These are phyloP conservation scores for Exsudoporus floridanus DNA, from an alignment of 1,284 basidiomycete genomes.

Conservation along the genomic window DNA sequence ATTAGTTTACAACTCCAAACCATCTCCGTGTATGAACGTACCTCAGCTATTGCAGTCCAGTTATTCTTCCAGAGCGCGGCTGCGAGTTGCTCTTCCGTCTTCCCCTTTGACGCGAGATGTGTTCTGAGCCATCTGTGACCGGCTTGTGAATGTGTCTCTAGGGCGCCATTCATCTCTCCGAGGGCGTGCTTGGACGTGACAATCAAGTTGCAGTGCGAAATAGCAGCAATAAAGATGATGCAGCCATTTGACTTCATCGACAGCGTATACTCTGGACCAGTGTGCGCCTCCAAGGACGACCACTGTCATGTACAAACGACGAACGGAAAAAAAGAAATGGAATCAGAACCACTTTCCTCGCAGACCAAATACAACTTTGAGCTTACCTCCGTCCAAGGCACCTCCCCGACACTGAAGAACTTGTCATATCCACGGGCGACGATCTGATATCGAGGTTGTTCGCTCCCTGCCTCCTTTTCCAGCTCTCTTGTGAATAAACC, in stretches of 20 bases:
- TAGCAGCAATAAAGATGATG: constrained; percentile 93
- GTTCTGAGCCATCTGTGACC: constrained; percentile 82
- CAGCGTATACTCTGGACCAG: constrained; percentile 80
- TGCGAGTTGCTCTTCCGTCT: constrained; percentile 77
- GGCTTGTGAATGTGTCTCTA: constrained; percentile 69
- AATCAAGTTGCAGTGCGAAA: constrained; percentile 74
- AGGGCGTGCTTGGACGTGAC: constrained; percentile 93
- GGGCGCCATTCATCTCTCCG: constrained; percentile 47
- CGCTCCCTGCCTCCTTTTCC: constrained; percentile 18
- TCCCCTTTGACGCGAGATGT: constrained; percentile 66
- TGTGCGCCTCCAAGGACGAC: constrained; percentile 71
- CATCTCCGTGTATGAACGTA: constrained; percentile 35
- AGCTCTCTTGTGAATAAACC: constrained; percentile 74
- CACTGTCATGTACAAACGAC: constrained; percentile 54
- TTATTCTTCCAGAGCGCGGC: constrained; percentile 76
- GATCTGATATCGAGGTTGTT: constrained; percentile 58
- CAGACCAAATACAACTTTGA: background rate
- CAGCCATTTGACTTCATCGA: constrained; percentile 98
- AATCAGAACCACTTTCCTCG: background rate
- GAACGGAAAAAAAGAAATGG: background rate
- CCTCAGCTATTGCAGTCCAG: constrained; percentile 91
- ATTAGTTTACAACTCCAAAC: background rate
- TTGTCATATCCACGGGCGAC: constrained; percentile 96
- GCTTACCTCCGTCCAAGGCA: constrained; percentile 89
- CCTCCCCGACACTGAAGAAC: constrained; percentile 97